Conservation (phyloP, 495 filamentous ascomycete genomes). For the Lophiostoma macrostomum region DNA sequence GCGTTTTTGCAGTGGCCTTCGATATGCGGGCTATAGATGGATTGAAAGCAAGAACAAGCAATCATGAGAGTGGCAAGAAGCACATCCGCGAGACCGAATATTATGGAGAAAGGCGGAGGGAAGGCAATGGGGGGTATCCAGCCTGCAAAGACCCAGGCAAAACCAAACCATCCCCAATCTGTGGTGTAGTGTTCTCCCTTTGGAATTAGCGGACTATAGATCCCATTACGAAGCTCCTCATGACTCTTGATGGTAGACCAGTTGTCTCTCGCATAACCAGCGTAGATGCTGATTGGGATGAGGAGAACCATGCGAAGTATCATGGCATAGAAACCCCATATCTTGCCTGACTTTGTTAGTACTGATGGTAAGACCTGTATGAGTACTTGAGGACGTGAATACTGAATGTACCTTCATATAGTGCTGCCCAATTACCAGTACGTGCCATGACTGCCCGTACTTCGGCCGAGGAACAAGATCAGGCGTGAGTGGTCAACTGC, state of each 20-base stretch:
- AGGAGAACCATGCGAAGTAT: conserved; percentile 24
- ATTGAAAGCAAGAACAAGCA: neutral
- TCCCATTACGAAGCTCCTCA: conserved; percentile 16
- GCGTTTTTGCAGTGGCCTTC: conserved; percentile 6
- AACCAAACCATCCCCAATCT: conserved; percentile 23
- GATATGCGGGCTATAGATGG: conserved; percentile 6
- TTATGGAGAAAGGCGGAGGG: conserved; percentile 7
- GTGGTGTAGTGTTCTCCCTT: conserved; percentile 2
- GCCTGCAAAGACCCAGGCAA: conserved; percentile 28
- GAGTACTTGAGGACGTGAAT: too few species aligned
- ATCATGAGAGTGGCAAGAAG: conserved; percentile 6
- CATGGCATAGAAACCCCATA: neutral
- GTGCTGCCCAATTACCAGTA: too few species aligned
- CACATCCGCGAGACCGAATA: conserved; percentile 18
- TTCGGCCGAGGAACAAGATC: too few species aligned
- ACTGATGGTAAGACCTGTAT: neutral
- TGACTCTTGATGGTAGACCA: conserved; percentile 22
- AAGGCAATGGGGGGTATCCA: conserved; percentile 21
- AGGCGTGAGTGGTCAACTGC: too few species aligned
- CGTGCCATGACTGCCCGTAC: too few species aligned
- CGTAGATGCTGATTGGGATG: conserved; percentile 21
- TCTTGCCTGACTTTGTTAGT: too few species aligned
- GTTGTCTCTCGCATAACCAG: conserved; percentile 1
- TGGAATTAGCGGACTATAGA: conserved; percentile 15
- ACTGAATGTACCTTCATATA: too few species aligned